Conservation (phyloP, 345 rosid genomes). For the Populus alba region DNA sequence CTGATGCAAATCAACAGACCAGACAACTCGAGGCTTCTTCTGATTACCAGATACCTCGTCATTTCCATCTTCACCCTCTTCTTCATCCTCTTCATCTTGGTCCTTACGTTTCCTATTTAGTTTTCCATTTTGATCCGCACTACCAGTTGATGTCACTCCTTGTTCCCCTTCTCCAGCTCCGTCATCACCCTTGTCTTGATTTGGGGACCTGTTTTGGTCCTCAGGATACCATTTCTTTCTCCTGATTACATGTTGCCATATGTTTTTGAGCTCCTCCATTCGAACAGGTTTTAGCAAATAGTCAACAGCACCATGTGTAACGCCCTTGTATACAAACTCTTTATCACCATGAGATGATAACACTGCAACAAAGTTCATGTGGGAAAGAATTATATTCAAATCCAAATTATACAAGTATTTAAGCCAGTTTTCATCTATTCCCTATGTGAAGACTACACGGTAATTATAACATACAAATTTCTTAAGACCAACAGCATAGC, state of each 20-base stretch:
- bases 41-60: constrained; percentile 60
- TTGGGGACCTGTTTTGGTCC: constrained; percentile 35
- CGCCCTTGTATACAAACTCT: constrained; percentile 80
- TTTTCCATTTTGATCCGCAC: constrained; percentile 38
- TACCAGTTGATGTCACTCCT: constrained; percentile 29
- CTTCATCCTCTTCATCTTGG: constrained; percentile 70
- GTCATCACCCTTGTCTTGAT: constrained; percentile 34
- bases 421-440: background rate
- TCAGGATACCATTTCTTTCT: constrained; percentile 46
- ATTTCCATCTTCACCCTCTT: constrained; percentile 48
- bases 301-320: constrained; percentile 85
- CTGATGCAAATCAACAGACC: constrained; percentile 80
- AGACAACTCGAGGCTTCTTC: constrained; percentile 93
- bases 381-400: constrained; percentile 1
- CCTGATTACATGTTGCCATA: constrained; percentile 94
- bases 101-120: constrained; percentile 64
- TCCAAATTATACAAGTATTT: background rate
- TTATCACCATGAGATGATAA: constrained; percentile 77
- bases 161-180: constrained; percentile 39
- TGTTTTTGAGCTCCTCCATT: constrained; percentile 80
- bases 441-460: background rate
- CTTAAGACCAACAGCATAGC: background rate
- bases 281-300: constrained; percentile 84
- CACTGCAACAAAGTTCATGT: constrained; percentile 47
- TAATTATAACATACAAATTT: background rate